phyloP scores from a whole-genome alignment of 768 basidiomycete species.

The Saitozyma podzolica region DNA sequence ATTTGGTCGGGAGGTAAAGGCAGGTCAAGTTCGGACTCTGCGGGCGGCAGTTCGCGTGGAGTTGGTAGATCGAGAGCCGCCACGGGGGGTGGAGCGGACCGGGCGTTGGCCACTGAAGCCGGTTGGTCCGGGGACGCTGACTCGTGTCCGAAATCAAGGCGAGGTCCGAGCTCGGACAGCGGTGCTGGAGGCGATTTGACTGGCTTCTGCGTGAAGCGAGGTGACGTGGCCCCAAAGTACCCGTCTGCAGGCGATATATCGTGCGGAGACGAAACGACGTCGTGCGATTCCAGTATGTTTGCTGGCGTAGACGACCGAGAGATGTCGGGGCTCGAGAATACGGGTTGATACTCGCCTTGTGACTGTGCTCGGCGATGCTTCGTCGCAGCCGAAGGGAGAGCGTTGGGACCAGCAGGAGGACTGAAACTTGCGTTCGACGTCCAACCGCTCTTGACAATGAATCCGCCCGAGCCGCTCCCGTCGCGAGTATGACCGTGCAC shows the following conservation, averaged over 20 bases:
- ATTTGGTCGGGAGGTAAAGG: constrained; percentile 39
- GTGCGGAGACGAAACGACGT: too few relatives aligned
- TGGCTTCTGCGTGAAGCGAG: too few relatives aligned
- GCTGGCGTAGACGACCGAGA: not conserved
- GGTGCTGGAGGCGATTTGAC: too few relatives aligned
- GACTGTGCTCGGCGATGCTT: too few relatives aligned
- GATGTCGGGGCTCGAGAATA: not conserved
- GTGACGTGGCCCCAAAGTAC: too few relatives aligned
- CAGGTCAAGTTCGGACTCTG: constrained; percentile 4
- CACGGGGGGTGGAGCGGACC: constrained; percentile 19
- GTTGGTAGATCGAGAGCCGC: constrained; percentile 21
- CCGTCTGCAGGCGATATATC: too few relatives aligned
- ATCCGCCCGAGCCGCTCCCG: constrained; percentile 18
- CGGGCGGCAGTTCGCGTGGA: constrained; percentile 15
- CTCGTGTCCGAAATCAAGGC: too few relatives aligned
- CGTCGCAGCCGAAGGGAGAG: too few relatives aligned
- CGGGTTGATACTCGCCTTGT: not conserved
- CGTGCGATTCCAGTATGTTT: too few relatives aligned
- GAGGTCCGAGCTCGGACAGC: too few relatives aligned
- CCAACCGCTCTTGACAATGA: constrained; percentile 16
- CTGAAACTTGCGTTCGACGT: too few relatives aligned
- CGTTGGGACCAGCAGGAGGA: too few relatives aligned
- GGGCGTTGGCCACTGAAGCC: not conserved
- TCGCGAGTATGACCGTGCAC: constrained; percentile 12
- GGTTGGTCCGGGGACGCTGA: not conserved